These are phyloP conservation scores for Phytopythium delawarense DNA, from an alignment of 352 stramenopile species.

Conservation along the genomic window DNA sequence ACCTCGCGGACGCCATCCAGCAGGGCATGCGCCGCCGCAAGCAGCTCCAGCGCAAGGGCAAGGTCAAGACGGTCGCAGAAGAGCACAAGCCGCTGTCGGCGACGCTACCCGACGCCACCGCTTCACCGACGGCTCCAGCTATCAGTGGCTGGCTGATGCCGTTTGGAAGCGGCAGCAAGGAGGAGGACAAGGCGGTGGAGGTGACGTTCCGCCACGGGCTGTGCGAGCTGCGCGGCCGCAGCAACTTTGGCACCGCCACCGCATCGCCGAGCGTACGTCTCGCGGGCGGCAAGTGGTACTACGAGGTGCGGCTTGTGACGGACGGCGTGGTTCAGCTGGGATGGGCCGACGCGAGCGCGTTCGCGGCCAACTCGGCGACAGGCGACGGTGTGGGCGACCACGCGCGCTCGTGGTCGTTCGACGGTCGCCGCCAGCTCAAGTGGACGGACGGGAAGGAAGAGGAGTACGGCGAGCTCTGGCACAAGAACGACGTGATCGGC, in stretches of 20 bases:
- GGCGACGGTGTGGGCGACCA: constrained; percentile 91
- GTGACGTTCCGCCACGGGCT: constrained; percentile 63
- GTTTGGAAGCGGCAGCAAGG: constrained; percentile 19
- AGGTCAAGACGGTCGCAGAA: neutral
- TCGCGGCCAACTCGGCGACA: constrained; percentile 65
- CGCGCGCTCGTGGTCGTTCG: constrained; percentile 87
- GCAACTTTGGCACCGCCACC: constrained; percentile 78
- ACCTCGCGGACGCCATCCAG: constrained; percentile 69
- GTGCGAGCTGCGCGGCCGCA: constrained; percentile 63
- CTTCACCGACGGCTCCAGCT: constrained; percentile 18
- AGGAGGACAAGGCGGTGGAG: constrained; percentile 15
- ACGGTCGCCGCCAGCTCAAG: constrained; percentile 80
- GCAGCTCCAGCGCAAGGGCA: constrained; percentile 6
- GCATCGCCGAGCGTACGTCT: constrained; percentile 36
- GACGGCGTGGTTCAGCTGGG: constrained; percentile 89
- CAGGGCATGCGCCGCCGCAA: constrained; percentile 52
- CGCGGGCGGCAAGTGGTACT: constrained; percentile 81
- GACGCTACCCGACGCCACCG: neutral
- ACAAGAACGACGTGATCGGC: constrained; percentile 84
- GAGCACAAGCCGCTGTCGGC: constrained; percentile 12
- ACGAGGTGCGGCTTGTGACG: constrained; percentile 88
- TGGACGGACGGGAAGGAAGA: constrained; percentile 78
- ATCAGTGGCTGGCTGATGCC: constrained; percentile 37
- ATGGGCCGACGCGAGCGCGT: constrained; percentile 79
- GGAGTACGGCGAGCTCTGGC: constrained; percentile 62